These are phyloP conservation scores for Eurotiales sp. DNA, from an alignment of 2,329 filamentous ascomycete genomes.

Conservation along the genomic window DNA sequence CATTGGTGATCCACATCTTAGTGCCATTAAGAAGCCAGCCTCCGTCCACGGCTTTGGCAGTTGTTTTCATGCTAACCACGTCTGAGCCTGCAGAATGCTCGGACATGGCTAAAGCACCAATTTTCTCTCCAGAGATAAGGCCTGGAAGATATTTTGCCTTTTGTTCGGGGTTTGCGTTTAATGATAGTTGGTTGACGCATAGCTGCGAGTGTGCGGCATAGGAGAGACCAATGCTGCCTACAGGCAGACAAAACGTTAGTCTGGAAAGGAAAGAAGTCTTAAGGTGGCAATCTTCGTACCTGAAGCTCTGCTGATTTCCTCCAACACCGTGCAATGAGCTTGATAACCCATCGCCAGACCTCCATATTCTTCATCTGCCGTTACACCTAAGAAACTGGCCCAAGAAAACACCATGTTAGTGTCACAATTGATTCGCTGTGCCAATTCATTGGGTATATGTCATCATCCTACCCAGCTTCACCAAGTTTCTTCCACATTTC, in stretches of 20 bases:
- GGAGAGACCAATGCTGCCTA: constrained; percentile 62
- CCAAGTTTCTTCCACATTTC: constrained; percentile 94
- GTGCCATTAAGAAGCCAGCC: constrained; percentile 82
- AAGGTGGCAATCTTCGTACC: constrained; percentile 37
- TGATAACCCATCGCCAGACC: constrained; percentile 92
- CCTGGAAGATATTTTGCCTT: constrained; percentile 77
- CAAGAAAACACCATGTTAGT: no score
- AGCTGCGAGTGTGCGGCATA: constrained; percentile 96
- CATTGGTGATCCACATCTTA: constrained; percentile 99
- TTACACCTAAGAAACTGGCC: constrained; percentile 78
- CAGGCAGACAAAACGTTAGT: neutral
- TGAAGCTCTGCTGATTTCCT: constrained; percentile 86
- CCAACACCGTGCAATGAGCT: constrained; percentile 91
- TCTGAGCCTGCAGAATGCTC: constrained; percentile 88
- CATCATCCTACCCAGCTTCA: constrained; percentile 65
- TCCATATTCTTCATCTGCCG: constrained; percentile 86
- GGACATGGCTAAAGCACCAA: constrained; percentile 92
- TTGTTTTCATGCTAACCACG: constrained; percentile 92
- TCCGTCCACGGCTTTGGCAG: constrained; percentile 73
- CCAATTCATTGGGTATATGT: no score
- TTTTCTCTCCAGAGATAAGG: constrained; percentile 71
- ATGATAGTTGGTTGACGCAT: constrained; percentile 91
- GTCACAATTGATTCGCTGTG: no score
- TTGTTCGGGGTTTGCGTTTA: constrained; percentile 78
- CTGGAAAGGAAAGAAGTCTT: neutral